Evolutionary conservation across 192 early-diverging fungal species (phyloP).

Genomic region (Mortierella hygrophila): DNA sequence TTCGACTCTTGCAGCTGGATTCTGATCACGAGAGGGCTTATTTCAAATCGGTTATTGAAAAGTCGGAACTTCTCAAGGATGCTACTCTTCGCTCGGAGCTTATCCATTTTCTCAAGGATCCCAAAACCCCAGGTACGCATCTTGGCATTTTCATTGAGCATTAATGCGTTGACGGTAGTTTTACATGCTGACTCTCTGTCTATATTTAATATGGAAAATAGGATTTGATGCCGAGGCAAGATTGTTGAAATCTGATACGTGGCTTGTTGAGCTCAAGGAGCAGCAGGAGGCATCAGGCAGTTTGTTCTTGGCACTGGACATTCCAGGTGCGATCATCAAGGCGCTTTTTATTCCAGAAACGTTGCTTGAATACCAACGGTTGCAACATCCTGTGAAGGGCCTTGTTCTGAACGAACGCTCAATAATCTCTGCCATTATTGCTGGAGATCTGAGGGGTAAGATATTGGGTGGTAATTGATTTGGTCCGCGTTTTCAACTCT

Average conservation of each 20-base stretch:
- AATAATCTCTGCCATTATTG: slow-evolving; percentile 27
- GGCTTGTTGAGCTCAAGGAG: slow-evolving; percentile 43
- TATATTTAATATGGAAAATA: background rate
- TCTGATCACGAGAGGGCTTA: slow-evolving; percentile 16
- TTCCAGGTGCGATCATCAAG: slow-evolving; percentile 23
- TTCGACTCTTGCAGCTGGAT: slow-evolving; percentile 23
- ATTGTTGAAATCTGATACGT: slow-evolving; percentile 29
- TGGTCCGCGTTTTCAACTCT: background rate
- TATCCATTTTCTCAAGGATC: slow-evolving; percentile 26
- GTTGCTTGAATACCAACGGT: slow-evolving; percentile 17
- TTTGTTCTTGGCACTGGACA: slow-evolving; percentile 43
- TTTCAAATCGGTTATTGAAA: slow-evolving; percentile 31
- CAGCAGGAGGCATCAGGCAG: slow-evolving; percentile 20
- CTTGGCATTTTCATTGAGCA: background rate
- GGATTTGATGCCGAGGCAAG: slow-evolving; percentile 5
- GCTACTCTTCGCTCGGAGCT: slow-evolving; percentile 5
- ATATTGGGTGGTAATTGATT: background rate
- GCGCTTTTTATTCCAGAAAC: slow-evolving; percentile 35
- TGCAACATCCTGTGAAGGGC: slow-evolving; percentile 1
- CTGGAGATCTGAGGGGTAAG: slow-evolving; percentile 29
- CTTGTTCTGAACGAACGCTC: slow-evolving; percentile 24
- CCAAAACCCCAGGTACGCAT: slow-evolving; percentile 34
- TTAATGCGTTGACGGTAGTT: background rate
- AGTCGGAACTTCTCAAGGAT: slow-evolving; percentile 34
- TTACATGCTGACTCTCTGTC: background rate